Conservation (phyloP, 441 rosid species). For the Melianthus villosus region DNA sequence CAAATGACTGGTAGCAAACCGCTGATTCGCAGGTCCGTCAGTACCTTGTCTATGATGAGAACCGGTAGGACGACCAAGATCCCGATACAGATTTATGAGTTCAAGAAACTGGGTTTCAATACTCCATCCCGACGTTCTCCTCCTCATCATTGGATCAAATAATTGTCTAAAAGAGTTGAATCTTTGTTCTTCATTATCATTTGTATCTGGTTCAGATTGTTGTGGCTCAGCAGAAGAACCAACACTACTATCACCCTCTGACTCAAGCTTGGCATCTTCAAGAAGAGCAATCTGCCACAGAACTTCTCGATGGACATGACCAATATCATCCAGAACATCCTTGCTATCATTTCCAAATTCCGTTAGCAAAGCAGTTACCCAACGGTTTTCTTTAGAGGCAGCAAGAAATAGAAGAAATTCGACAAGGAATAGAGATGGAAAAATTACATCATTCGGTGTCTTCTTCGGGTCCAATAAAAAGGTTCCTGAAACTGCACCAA, state of each 20-base stretch:
- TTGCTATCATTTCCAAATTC: constrained; percentile 78
- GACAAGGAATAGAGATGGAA: constrained; percentile 72
- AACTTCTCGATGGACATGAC: constrained; percentile 68
- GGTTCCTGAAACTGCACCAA: constrained; percentile 37
- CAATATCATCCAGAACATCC: constrained; percentile 79
- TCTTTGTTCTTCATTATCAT: constrained; percentile 61
- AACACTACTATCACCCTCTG: constrained; percentile 33
- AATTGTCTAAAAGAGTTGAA: constrained; percentile 85
- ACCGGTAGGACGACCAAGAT: constrained; percentile 75
- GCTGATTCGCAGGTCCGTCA: constrained; percentile 30
- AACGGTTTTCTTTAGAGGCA: constrained; percentile 89
- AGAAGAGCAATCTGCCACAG: constrained; percentile 83
- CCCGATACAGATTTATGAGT: constrained; percentile 78
- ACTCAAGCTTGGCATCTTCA: constrained; percentile 65
- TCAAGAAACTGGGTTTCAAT: constrained; percentile 91
- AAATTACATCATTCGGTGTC: constrained; percentile 40
- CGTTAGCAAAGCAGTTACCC: constrained; percentile 82
- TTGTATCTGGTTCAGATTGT: constrained; percentile 32
- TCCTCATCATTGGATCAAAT: constrained; percentile 80
- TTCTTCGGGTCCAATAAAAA: constrained; percentile 62
- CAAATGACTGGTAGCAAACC: constrained; percentile 16
- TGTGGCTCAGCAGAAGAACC: constrained; percentile 32
- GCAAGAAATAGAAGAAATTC: constrained; percentile 95
- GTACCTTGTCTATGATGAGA: constrained; percentile 45
- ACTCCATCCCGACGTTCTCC: constrained; percentile 84